Percentiles rank a stretch among this genome's conserved stretches.
phyloP scores from a whole-genome alignment of 768 basidiomycete species.

The Paxillus ammoniavirescens region DNA sequence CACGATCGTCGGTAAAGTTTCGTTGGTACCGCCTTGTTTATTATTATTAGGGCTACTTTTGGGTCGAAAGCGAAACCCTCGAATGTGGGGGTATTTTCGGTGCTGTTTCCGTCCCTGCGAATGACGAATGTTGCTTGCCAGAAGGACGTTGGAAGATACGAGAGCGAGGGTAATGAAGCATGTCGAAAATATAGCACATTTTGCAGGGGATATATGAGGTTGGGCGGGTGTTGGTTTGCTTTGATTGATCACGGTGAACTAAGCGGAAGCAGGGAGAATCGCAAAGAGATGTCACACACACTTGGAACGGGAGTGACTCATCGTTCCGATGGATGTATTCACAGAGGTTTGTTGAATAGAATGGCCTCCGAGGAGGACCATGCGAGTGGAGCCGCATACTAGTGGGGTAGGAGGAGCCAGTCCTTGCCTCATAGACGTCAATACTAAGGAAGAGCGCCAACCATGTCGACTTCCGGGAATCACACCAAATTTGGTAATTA shows the following conservation, averaged over 20 bases:
- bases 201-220: background rate
- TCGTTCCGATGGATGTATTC: background rate
- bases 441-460: too few species aligned
- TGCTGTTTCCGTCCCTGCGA: background rate
- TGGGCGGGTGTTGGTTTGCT: background rate
- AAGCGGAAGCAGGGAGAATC: too few species aligned
- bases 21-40: constrained; percentile 22
- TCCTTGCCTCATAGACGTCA: too few species aligned
- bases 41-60: constrained; percentile 10
- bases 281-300: constrained; percentile 2
- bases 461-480: too few species aligned
- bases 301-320: background rate
- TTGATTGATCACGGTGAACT: background rate
- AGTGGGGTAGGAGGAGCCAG: too few species aligned
- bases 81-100: constrained; percentile 5
- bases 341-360: background rate
- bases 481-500: too few species aligned
- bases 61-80: constrained; percentile 21
- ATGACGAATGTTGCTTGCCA: constrained; percentile 30
- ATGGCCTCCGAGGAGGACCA: background rate
- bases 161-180: constrained; percentile 9
- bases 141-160: constrained; percentile 23
- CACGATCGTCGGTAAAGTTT: constrained; percentile 13
- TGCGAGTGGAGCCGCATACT: too few species aligned
- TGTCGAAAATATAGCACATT: constrained; percentile 12